Conservation (phyloP, 495 filamentous ascomycete species). For the Talaromyces wortmannii region DNA sequence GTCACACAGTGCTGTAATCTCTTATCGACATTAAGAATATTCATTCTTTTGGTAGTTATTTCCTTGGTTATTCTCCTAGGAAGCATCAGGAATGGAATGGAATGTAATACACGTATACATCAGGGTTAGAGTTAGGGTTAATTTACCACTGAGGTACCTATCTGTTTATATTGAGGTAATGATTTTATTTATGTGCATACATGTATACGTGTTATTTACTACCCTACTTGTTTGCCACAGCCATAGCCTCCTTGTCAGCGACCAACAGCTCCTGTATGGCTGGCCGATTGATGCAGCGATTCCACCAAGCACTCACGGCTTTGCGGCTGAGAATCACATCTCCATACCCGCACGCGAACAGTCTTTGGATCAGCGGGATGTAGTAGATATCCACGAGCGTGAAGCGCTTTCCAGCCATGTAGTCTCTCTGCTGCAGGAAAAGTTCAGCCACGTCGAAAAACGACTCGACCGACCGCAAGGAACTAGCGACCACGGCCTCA, state of each 20-base stretch:
- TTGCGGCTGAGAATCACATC: constrained; percentile 30
- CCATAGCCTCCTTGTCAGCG: constrained; percentile 18
- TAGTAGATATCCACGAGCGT: constrained; percentile 38
- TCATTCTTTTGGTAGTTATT: too few relatives aligned
- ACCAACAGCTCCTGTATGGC: constrained; percentile 24
- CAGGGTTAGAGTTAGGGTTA: too few relatives aligned
- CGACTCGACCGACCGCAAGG: constrained; percentile 25
- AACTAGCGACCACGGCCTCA: constrained; percentile 27
- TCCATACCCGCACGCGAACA: constrained; percentile 33
- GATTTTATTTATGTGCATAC: too few relatives aligned
- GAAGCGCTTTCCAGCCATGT: constrained; percentile 36
- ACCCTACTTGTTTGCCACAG: constrained; percentile 18
- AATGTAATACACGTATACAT: too few relatives aligned
- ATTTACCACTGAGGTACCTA: too few relatives aligned
- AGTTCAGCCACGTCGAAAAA: constrained; percentile 34
- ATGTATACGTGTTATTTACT: too few relatives aligned
- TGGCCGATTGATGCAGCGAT: constrained; percentile 25
- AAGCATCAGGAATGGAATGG: too few relatives aligned
- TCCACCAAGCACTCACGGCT: constrained; percentile 33
- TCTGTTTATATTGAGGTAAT: too few relatives aligned
- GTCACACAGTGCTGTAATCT: too few relatives aligned
- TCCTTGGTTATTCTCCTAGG: too few relatives aligned
- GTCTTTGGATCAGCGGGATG: constrained; percentile 33
- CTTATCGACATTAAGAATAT: too few relatives aligned
- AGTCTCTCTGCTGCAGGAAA: constrained; percentile 26